Evolutionary conservation across 1,284 basidiomycete genomes (phyloP), one percentile per base, ranked within the genome.

Genomic region (Singerocomus inundabilis): DNA sequence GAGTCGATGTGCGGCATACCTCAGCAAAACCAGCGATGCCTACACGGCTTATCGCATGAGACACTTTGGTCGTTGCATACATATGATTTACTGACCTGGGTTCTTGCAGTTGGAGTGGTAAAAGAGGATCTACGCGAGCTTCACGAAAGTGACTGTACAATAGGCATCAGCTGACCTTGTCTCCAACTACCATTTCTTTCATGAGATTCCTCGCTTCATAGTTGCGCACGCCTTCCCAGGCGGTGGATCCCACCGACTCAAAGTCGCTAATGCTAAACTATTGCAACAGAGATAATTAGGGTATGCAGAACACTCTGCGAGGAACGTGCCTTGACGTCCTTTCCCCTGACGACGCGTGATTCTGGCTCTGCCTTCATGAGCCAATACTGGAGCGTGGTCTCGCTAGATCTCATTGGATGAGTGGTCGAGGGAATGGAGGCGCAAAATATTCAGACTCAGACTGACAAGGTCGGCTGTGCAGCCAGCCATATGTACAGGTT

Each of bases 41-140:
- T 89, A n/a, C 21, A 21, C 21, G 4, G 13, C 25, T 30, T 46
- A 26, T 24, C 6, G 33, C 43, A 56, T 58, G 46, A 62, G 38
- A 50, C 15, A 26, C 12, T 9, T 34, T 43, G 35, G 31, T 9
- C 30, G 3, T 35, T 31, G 44, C 12, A 44, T 30, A 38, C 10
- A 10, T 26, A n/a, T 24, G 26, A 26, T 31, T 48, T 16, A 61
- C 73, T 56, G 53, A 85, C 91, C 91, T 58, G 93, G 94, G 35
- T 70, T 78, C 72, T 94, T 96, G 72, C 88, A 92, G 67, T 93
- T 98, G 16, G 92, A 95, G 64, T 97, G 93, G 67, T 98, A 98
- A 72, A 91, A 91, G 36, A 90, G 62, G 32, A 83, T 76, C 84
- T 85, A 38, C 29, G 46, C 16, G 31, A 31, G 24, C n/a, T 43